phyloP scores from a whole-genome alignment of 2,329 filamentous ascomycete species.

The Nigrospora osmanthi region DNA sequence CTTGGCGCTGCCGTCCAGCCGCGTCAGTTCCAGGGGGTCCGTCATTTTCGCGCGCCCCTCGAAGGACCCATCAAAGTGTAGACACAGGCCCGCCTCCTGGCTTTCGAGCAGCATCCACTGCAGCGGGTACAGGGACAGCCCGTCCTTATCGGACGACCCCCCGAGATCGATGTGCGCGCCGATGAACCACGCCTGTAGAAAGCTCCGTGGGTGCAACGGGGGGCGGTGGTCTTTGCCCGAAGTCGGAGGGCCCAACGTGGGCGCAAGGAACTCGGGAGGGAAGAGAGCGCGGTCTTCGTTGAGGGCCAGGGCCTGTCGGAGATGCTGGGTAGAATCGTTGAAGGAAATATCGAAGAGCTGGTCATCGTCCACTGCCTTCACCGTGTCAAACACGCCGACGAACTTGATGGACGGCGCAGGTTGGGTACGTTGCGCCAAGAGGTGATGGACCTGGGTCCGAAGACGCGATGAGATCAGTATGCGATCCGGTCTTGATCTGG shows the following conservation, averaged over 20 bases:
- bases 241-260: conserved; percentile 6
- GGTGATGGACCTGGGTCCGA: too few species aligned
- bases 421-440: too few species aligned
- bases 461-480: too few species aligned
- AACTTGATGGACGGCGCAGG: too few species aligned
- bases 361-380: too few species aligned
- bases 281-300: conserved; percentile 24
- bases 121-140: conserved; percentile 29
- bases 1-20: too few species aligned
- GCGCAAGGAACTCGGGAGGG: conserved; percentile 11
- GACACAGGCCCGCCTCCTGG: conserved; percentile 16
- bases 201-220: conserved; percentile 12
- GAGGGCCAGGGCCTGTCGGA: conserved; percentile 29
- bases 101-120: conserved; percentile 33
- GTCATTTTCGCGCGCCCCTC: too few species aligned
- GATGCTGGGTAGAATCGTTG: conserved; percentile 13
- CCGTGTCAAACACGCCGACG: too few species aligned
- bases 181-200: conserved; percentile 30
- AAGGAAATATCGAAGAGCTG: too few species aligned
- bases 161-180: conserved; percentile 28
- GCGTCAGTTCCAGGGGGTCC: background rate
- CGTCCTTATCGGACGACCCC: conserved; percentile 24
- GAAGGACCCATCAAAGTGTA: too few species aligned
- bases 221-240: conserved; percentile 4
- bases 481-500: too few species aligned